These are phyloP conservation scores for Aurantiochytrium sp. DNA, from an alignment of 108 stramenopile genomes.

Conservation along the genomic window DNA sequence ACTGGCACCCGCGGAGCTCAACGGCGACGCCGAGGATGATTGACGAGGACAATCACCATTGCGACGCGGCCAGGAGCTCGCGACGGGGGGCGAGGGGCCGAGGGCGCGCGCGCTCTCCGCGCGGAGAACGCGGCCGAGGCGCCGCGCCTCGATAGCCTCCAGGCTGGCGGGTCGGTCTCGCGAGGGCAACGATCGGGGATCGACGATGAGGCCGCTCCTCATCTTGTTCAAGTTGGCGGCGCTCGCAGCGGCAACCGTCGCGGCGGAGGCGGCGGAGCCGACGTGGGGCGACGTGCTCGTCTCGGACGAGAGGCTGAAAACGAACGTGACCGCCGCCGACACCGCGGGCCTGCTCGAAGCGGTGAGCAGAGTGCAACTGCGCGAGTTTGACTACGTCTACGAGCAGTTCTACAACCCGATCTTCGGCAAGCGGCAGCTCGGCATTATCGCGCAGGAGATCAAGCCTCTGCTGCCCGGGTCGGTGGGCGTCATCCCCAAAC, in stretches of 20 bases:
- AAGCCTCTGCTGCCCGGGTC: not conserved
- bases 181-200: not conserved
- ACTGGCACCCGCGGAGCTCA: too few relatives aligned
- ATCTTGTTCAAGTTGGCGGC: not conserved
- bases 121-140: not conserved
- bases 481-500: not conserved
- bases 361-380: not conserved
- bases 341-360: not conserved
- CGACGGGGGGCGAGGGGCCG: too few relatives aligned
- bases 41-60: too few relatives aligned
- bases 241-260: too few relatives aligned
- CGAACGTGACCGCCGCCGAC: not conserved
- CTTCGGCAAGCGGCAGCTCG: slow-evolving; percentile 26
- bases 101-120: too few relatives aligned
- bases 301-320: slow-evolving; percentile 15
- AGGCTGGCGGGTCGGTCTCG: not conserved
- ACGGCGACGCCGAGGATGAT: too few relatives aligned
- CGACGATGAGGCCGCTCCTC: not conserved
- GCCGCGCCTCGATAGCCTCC: not conserved
- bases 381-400: slow-evolving; percentile 11
- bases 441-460: slow-evolving; percentile 20
- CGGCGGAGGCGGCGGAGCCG: not conserved
- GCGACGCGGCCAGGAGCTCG: too few relatives aligned
- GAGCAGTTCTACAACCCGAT: slow-evolving; percentile 20
- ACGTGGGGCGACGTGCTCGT: not conserved